Conservation (phyloP, 2,329 filamentous ascomycete species). For the Stagonosporopsis tanaceti region DNA sequence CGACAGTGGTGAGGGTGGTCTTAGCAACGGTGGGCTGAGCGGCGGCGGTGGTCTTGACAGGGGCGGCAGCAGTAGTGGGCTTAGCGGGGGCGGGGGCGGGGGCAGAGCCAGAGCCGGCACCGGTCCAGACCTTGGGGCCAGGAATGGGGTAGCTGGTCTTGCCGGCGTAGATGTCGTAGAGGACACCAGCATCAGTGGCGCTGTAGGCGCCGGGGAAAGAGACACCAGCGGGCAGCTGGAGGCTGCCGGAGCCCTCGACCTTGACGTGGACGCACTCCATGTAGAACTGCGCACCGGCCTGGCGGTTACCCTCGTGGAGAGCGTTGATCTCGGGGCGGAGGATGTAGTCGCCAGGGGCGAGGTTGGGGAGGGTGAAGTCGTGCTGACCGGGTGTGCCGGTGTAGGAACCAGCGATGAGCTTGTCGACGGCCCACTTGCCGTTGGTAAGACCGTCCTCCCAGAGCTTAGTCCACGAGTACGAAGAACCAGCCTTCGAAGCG, state of each 20-base stretch:
- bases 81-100: constrained; percentile 18
- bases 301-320: constrained; percentile 51
- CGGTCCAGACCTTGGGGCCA: constrained; percentile 49
- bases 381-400: constrained; percentile 52
- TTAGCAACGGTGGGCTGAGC: constrained; percentile 19
- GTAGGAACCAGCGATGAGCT: constrained; percentile 43
- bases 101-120: constrained; percentile 28
- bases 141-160: constrained; percentile 45
- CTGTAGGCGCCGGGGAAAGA: constrained; percentile 56
- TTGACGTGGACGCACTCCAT: constrained; percentile 55
- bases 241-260: constrained; percentile 45
- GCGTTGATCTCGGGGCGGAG: constrained; percentile 56
- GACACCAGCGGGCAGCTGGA: constrained; percentile 51
- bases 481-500: constrained; percentile 54
- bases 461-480: constrained; percentile 59
- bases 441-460: constrained; percentile 48
- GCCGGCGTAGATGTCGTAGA: constrained; percentile 53
- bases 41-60: constrained; percentile 19
- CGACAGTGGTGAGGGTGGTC: constrained; percentile 32
- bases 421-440: constrained; percentile 51
- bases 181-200: constrained; percentile 50
- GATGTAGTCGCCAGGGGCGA: constrained; percentile 54
- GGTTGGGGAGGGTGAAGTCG: constrained; percentile 51
- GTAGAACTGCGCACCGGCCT: constrained; percentile 55
- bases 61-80: constrained; percentile 19